Conservation (phyloP, 2,329 filamentous ascomycete species). For the Pyrenochaeta sp. region DNA sequence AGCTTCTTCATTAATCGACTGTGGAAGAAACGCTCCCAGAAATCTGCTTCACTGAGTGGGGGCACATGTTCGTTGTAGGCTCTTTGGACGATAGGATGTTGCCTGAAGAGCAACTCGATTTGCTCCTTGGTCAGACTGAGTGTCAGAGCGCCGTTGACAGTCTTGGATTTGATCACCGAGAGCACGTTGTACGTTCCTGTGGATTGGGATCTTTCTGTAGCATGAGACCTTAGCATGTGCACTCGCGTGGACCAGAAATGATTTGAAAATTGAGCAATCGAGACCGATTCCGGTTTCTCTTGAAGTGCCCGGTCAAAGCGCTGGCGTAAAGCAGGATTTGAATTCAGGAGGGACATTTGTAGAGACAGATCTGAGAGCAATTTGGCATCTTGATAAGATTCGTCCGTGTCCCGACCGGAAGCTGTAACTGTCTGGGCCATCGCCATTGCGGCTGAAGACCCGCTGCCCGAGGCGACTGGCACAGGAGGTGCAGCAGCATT, state of each 20-base stretch:
- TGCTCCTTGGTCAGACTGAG: slow-evolving; percentile 90
- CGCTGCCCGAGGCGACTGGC: slow-evolving; percentile 31
- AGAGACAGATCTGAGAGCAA: slow-evolving; percentile 80
- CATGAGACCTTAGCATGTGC: slow-evolving; percentile 85
- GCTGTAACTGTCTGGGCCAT: slow-evolving; percentile 72
- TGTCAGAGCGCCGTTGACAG: slow-evolving; percentile 72
- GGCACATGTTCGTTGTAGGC: slow-evolving; percentile 91
- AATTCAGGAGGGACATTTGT: slow-evolving; percentile 87
- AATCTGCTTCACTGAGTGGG: slow-evolving; percentile 78
- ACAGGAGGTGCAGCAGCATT: slow-evolving; percentile 47
- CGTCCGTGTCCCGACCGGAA: slow-evolving; percentile 58
- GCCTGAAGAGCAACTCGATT: slow-evolving; percentile 88
- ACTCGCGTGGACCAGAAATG: slow-evolving; percentile 95
- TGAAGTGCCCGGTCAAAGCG: slow-evolving; percentile 86
- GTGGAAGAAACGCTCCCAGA: slow-evolving; percentile 95
- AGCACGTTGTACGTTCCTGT: slow-evolving; percentile 93
- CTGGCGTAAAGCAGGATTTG: slow-evolving; percentile 75
- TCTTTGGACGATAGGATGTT: slow-evolving; percentile 87
- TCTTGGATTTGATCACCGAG: slow-evolving; percentile 82
- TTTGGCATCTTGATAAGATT: slow-evolving; percentile 81
- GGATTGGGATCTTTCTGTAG: slow-evolving; percentile 85
- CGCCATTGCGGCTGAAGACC: slow-evolving; percentile 72
- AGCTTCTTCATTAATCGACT: slow-evolving; percentile 90
- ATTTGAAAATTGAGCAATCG: slow-evolving; percentile 79
- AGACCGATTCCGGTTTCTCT: slow-evolving; percentile 84